Evolutionary conservation across 371 early-diverging fungal species (phyloP).

Genomic region (Mortierella sp.): DNA sequence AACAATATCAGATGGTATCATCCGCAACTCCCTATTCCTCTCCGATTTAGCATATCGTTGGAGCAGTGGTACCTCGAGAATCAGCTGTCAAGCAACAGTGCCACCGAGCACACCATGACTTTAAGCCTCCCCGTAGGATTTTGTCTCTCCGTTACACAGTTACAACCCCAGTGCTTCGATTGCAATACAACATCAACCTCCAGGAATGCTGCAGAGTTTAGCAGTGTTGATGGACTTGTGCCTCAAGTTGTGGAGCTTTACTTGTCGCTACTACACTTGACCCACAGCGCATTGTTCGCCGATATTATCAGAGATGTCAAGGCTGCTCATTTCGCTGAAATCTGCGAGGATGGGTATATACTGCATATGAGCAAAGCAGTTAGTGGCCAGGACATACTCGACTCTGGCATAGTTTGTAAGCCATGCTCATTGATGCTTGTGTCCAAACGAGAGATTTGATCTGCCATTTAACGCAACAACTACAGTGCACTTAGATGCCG

Average conservation of each 20-base stretch:
- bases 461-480: neutral
- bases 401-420: conserved; percentile 13
- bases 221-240: neutral
- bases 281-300: too few relatives aligned
- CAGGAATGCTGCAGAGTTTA: neutral
- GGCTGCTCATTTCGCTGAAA: conserved; percentile 12
- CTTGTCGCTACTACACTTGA: neutral
- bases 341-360: neutral
- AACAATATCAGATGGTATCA: neutral
- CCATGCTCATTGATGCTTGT: neutral
- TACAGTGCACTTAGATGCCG: conserved; percentile 9
- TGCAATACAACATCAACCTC: neutral
- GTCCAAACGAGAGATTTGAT: neutral
- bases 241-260: neutral
- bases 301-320: neutral
- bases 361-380: conserved; percentile 3
- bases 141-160: neutral
- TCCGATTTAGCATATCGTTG: neutral
- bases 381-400: conserved; percentile 2
- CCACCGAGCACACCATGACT: neutral
- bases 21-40: neutral
- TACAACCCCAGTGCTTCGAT: neutral
- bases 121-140: neutral
- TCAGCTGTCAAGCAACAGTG: neutral
- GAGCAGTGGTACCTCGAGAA: neutral